A percentile compares a stretch with the other conserved stretches of the same genome.
These are phyloP conservation scores for Microbotryum lychnidis-dioicae DNA, from an alignment of 1,284 basidiomycete genomes.

Conservation along the genomic window DNA sequence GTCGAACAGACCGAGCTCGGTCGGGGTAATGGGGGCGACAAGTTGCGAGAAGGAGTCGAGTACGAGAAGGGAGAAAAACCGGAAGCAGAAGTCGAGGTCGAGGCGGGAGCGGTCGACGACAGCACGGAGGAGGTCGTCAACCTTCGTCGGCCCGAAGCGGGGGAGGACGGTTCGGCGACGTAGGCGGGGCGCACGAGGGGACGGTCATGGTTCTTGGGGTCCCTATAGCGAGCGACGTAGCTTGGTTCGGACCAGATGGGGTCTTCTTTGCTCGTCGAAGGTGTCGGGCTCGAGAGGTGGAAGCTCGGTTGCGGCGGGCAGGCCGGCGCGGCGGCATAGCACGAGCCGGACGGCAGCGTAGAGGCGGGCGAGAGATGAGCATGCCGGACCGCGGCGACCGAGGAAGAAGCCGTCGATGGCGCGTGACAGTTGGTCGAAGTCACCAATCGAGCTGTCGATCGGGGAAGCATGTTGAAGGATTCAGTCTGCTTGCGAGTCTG, in stretches of 20 bases:
- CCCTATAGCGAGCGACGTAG: conserved; percentile 30
- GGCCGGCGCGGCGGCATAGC: not conserved
- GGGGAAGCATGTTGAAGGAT: too few species aligned
- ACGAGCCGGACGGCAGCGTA: not conserved
- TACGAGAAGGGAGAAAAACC: too few species aligned
- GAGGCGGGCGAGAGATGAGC: not conserved
- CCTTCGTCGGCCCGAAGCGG: not conserved
- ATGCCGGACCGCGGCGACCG: not conserved
- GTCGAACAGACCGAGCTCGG: too few species aligned
- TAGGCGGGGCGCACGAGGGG: conserved; percentile 3
- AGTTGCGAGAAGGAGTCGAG: not conserved
- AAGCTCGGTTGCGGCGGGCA: not conserved
- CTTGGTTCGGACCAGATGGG: conserved; percentile 26
- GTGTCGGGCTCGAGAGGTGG: not conserved
- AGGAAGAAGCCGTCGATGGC: not conserved
- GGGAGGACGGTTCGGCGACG: not conserved
- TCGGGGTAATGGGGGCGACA: not conserved
- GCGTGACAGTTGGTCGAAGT: not conserved
- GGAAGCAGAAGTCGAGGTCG: too few species aligned
- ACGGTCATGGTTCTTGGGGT: conserved; percentile 24
- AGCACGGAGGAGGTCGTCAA: not conserved
- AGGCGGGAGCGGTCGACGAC: not conserved
- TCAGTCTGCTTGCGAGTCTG: too few species aligned
- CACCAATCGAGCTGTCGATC: too few species aligned
- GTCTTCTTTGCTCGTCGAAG: not conserved